These are phyloP conservation scores for Pseudogymnoascus sp. DNA, from an alignment of 2,329 filamentous ascomycete species.

Conservation along the genomic window DNA sequence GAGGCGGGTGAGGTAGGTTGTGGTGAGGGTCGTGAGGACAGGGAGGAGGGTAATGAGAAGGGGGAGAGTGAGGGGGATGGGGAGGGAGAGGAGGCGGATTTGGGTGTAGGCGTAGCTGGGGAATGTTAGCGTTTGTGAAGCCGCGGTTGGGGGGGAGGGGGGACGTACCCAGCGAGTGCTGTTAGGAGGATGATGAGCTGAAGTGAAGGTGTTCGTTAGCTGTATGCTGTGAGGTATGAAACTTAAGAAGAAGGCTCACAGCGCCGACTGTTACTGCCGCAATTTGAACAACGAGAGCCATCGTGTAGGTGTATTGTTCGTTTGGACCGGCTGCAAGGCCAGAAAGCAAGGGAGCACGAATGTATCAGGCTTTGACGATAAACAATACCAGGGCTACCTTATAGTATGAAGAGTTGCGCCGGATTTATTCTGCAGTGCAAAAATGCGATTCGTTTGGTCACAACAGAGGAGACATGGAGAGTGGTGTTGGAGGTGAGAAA, in stretches of 20 bases:
- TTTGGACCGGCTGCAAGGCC: background rate
- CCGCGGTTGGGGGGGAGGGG: background rate
- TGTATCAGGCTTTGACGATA: background rate
- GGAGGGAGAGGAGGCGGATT: slow-evolving; percentile 24
- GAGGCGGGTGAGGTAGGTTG: slow-evolving; percentile 7
- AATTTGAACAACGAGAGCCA: background rate
- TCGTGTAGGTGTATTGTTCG: background rate
- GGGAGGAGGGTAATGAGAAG: slow-evolving; percentile 26
- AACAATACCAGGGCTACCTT: background rate
- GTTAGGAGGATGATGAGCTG: slow-evolving; percentile 23
- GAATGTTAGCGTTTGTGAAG: background rate
- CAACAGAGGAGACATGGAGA: background rate
- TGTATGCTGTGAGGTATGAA: background rate
- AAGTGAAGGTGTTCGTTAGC: slow-evolving; percentile 10
- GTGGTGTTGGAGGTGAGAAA: background rate
- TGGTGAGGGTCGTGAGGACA: slow-evolving; percentile 24
- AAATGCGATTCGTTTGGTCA: background rate
- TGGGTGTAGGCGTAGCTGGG: slow-evolving; percentile 24
- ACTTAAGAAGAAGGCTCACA: background rate
- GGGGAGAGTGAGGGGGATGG: slow-evolving; percentile 24
- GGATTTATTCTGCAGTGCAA: background rate
- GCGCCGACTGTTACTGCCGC: background rate
- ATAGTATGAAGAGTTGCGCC: background rate
- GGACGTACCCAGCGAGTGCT: slow-evolving; percentile 23
- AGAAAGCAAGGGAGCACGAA: background rate